Conservation (phyloP, 2,329 filamentous ascomycete genomes). For the Coniochaeta prunicola region DNA sequence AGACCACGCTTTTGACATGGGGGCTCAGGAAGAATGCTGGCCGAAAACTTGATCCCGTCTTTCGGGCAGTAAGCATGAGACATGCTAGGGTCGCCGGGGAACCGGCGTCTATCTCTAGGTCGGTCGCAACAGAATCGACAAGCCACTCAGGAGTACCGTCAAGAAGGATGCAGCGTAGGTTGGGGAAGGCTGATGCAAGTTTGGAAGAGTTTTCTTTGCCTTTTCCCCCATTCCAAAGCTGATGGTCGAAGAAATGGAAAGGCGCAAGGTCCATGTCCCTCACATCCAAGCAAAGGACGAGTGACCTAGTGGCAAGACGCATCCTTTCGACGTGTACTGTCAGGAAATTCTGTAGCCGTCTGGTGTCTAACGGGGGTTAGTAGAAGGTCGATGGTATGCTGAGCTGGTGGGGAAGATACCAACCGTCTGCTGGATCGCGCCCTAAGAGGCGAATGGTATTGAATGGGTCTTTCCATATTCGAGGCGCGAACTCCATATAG, state of each 20-base stretch:
- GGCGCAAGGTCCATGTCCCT: slow-evolving; percentile 28
- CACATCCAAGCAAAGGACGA: slow-evolving; percentile 42
- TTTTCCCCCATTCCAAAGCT: slow-evolving; percentile 30
- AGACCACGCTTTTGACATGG: slow-evolving; percentile 34
- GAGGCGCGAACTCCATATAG: slow-evolving; percentile 40
- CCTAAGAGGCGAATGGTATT: slow-evolving; percentile 28
- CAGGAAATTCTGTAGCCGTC: slow-evolving; percentile 42
- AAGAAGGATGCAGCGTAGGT: slow-evolving; percentile 37
- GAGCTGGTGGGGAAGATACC: slow-evolving; percentile 2
- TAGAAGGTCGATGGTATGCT: slow-evolving; percentile 2
- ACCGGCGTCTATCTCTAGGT: background rate
- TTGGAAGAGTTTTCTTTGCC: slow-evolving; percentile 30
- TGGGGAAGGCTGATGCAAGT: slow-evolving; percentile 32
- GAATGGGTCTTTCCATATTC: slow-evolving; percentile 45
- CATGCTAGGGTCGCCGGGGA: slow-evolving; percentile 5
- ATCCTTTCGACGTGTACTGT: slow-evolving; percentile 26
- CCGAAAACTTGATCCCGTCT: slow-evolving; percentile 5
- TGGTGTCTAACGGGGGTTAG: slow-evolving; percentile 30
- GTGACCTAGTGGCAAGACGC: slow-evolving; percentile 28
- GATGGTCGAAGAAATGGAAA: background rate
- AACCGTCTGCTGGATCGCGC: slow-evolving; percentile 29
- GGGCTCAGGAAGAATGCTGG: slow-evolving; percentile 30
- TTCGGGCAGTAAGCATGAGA: slow-evolving; percentile 37
- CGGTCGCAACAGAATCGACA: background rate
- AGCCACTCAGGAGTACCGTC: slow-evolving; percentile 33